Evolutionary conservation across 2,329 filamentous ascomycete genomes (phyloP), one percentile per base, ranked within the genome.

Genomic region (Fusarium begoniae): DNA sequence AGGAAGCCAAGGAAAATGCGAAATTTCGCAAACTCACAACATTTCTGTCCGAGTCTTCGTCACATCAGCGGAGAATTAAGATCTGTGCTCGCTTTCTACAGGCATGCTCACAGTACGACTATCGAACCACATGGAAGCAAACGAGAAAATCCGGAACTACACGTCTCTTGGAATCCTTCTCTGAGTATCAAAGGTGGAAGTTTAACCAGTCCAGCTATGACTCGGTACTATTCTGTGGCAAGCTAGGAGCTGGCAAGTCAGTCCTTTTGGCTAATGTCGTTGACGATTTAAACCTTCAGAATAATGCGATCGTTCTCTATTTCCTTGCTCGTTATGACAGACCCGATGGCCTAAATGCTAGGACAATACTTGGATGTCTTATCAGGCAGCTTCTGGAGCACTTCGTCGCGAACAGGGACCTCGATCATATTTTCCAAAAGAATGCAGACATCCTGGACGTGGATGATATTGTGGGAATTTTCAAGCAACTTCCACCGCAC

Each of bases 181-280:
- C 14, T 4, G 28, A 66, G 12, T 81, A 81, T 45, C 17, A 59
- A 1, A 8, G 65, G 0, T 81, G 79, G 79, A 76, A 73, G 5
- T 20, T 1, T 7, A 26, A 3, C 5, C 12, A 40, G 3, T 15
- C 8, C 5, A 53, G 24, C 2, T 60, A 70, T 57, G 60, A 40
- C 1, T 83, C 83, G 0, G 64, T 87, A 1, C 3, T 85, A 0
- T 82, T 76, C 37, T 79, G 59, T 15, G 84, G 84, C 9, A 85
- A 83, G 50, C 75, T 87, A 2, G 85, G 85, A 4, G 83, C 81
- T 0, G 85, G 85, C 0, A 87, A 87, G 63, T 85, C 85, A 1
- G 84, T 87, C 3, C 56, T 83, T 13, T 53, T 86, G 8, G 84
- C 85, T 4, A 87, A 85, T 57, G 80, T 87, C 1, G 78, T 86